Conservation (phyloP, 345 rosid genomes). For the Salix brachista region DNA sequence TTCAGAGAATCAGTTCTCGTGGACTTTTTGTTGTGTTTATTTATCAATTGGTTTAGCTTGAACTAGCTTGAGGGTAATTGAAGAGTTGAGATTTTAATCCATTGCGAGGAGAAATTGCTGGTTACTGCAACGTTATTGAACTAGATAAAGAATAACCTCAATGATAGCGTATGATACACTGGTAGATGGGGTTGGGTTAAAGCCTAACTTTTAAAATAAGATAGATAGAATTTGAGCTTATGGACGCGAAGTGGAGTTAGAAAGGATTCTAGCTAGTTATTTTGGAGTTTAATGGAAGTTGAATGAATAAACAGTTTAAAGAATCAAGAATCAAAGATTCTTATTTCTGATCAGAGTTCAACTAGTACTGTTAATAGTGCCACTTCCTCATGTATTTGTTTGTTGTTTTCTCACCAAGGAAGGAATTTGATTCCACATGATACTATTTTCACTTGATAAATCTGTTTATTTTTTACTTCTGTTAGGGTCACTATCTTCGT, state of each 20-base stretch:
- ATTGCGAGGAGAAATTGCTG: background rate
- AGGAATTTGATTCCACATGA: background rate
- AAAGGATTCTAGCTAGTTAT: background rate
- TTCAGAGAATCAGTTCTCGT: background rate
- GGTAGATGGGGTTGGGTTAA: background rate
- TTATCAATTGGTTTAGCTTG: background rate
- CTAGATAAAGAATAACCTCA: background rate
- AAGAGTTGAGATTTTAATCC: background rate
- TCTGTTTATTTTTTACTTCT: background rate
- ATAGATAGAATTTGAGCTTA: background rate
- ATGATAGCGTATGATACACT: background rate
- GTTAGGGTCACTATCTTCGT: background rate
- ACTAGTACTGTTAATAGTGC: background rate
- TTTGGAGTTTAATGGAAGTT: background rate
- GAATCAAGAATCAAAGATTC: conserved; percentile 9
- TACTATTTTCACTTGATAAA: background rate
- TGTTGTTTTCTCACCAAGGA: background rate
- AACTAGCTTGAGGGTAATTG: background rate
- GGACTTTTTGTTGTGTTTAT: background rate
- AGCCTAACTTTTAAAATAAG: background rate
- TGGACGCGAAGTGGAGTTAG: background rate
- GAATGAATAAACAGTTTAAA: background rate
- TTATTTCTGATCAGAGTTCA: background rate
- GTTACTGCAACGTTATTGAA: background rate
- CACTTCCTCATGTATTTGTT: background rate